Conservation (phyloP, 2,329 filamentous ascomycete genomes). For the Pseudogymnoascus sp. region DNA sequence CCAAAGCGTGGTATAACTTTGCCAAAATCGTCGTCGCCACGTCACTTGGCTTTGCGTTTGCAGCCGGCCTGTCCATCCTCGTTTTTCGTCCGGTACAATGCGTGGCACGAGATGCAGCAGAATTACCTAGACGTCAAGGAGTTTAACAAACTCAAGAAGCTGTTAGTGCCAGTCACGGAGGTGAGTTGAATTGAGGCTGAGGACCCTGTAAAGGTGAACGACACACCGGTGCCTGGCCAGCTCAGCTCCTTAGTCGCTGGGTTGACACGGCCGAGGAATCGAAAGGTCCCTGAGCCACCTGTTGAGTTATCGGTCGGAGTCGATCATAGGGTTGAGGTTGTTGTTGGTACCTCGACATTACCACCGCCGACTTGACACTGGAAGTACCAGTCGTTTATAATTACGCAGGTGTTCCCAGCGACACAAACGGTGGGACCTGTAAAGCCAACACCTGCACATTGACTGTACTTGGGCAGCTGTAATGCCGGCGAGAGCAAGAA, state of each 20-base stretch:
- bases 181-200: slow-evolving; percentile 31
- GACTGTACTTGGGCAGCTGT: slow-evolving; percentile 14
- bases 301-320: background rate
- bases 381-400: slow-evolving; percentile 14
- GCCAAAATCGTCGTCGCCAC: too few relatives aligned
- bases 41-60: too few relatives aligned
- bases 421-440: slow-evolving; percentile 25
- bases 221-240: slow-evolving; percentile 38
- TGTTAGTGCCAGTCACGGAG: slow-evolving; percentile 28
- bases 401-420: slow-evolving; percentile 20
- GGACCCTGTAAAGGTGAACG: slow-evolving; percentile 25
- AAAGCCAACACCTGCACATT: slow-evolving; percentile 29
- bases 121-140: too few relatives aligned
- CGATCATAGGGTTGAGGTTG: background rate
- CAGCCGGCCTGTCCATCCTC: too few relatives aligned
- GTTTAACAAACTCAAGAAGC: too few relatives aligned
- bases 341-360: background rate
- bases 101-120: too few relatives aligned
- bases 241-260: slow-evolving; percentile 36
- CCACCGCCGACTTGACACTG: slow-evolving; percentile 8
- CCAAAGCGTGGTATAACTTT: too few relatives aligned
- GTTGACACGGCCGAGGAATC: slow-evolving; percentile 35
- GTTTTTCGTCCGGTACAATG: too few relatives aligned
- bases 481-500: background rate
- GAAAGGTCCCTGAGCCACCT: slow-evolving; percentile 12